These are phyloP conservation scores for Suhomyces kunorum DNA, from an alignment of 1,139 yeast genomes.

Conservation along the genomic window DNA sequence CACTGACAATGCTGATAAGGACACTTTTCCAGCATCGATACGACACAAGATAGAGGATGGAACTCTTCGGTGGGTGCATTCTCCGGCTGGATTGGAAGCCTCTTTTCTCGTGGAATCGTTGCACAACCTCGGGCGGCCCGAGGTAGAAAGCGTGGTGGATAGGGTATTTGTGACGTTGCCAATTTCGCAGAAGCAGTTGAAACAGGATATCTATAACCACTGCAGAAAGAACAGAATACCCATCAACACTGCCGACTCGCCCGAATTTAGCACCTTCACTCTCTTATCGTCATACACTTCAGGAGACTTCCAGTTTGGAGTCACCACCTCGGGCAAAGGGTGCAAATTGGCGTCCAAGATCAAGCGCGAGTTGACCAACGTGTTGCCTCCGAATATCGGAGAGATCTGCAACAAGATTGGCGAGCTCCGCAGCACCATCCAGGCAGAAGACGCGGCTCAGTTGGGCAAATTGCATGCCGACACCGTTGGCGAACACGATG, in stretches of 20 bases:
- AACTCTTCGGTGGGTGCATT: slow-evolving; percentile 32
- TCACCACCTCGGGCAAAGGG: slow-evolving; percentile 87
- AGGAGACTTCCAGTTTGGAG: slow-evolving; percentile 80
- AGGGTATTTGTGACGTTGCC: slow-evolving; percentile 66
- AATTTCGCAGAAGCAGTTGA: slow-evolving; percentile 24
- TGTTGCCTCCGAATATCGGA: slow-evolving; percentile 71
- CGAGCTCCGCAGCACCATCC: slow-evolving; percentile 56
- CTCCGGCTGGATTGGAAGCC: slow-evolving; percentile 28
- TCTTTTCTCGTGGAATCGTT: slow-evolving; percentile 27
- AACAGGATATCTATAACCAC: slow-evolving; percentile 41
- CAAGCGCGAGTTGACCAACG: slow-evolving; percentile 67
- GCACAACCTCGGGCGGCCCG: slow-evolving; percentile 58
- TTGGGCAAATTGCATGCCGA: slow-evolving; percentile 20
- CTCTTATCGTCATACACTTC: slow-evolving; percentile 68
- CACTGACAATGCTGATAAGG: slow-evolving; percentile 19
- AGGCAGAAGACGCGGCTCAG: slow-evolving; percentile 50
- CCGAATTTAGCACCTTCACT: slow-evolving; percentile 74
- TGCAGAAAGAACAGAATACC: slow-evolving; percentile 75
- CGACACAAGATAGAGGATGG: slow-evolving; percentile 22
- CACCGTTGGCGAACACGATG: slow-evolving; percentile 60
- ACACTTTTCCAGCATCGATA: slow-evolving; percentile 24
- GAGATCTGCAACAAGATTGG: slow-evolving; percentile 72
- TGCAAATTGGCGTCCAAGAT: slow-evolving; percentile 82
- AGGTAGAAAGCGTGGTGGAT: slow-evolving; percentile 68
- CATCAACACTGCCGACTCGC: slow-evolving; percentile 73